phyloP scores from a whole-genome alignment of 257 asterid genomes.

The Primulina tabacum region DNA sequence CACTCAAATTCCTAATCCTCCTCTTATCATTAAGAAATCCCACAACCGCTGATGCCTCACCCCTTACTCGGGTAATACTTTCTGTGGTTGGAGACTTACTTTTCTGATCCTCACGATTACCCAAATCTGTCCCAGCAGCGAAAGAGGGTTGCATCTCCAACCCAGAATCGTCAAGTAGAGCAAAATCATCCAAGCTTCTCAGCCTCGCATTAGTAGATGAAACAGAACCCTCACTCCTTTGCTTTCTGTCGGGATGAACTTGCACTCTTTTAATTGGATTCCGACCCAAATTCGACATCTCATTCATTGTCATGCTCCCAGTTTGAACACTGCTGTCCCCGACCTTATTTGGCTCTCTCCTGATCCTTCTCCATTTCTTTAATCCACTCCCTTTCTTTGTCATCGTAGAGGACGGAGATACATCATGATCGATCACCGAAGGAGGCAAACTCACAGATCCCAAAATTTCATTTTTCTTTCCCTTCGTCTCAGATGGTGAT shows the following conservation, averaged over 20 bases:
- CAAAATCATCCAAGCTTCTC: constrained; percentile 40
- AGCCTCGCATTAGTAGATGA: constrained; percentile 63
- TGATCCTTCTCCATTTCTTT: constrained; percentile 83
- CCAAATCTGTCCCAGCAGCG: constrained; percentile 49
- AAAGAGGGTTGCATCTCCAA: constrained; percentile 32
- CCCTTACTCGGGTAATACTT: constrained; percentile 50
- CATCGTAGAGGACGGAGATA: constrained; percentile 15
- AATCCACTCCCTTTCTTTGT: constrained; percentile 52
- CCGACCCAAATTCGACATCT: constrained; percentile 26
- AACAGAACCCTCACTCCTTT: constrained; percentile 59
- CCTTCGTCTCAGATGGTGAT: constrained; percentile 28
- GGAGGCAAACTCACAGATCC: constrained; percentile 4
- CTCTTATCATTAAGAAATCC: constrained; percentile 36
- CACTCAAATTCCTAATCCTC: constrained; percentile 43
- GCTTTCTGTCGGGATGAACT: constrained; percentile 34
- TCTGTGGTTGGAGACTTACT: constrained; percentile 86
- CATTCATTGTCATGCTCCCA: constrained; percentile 33
- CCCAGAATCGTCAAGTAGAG: constrained; percentile 32
- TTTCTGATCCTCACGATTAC: constrained; percentile 64
- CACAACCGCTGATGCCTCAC: constrained; percentile 34
- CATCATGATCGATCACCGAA: constrained; percentile 13
- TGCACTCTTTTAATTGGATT: constrained; percentile 39
- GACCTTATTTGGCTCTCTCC: constrained; percentile 42
- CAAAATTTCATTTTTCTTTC: constrained; percentile 18
- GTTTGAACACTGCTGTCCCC: constrained; percentile 34